These are phyloP conservation scores for Dipodascopsis uninucleata DNA, from an alignment of 805 yeast genomes.

Conservation along the genomic window DNA sequence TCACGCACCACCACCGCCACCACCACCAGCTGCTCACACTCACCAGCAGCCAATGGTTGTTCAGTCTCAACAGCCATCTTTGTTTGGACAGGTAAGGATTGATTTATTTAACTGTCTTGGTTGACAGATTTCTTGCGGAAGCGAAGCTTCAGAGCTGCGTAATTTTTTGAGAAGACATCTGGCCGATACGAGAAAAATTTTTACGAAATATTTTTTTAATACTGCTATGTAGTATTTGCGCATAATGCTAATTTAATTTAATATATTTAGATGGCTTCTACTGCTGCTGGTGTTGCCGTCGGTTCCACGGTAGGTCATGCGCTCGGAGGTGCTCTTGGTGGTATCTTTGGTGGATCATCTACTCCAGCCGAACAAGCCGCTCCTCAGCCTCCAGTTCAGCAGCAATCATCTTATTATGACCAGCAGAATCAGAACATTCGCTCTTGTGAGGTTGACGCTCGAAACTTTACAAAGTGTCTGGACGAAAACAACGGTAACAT, in stretches of 20 bases:
- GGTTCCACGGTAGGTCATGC: slow-evolving; percentile 98
- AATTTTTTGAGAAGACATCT: too few relatives aligned
- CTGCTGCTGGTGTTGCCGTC: slow-evolving; percentile 99
- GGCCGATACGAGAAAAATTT: too few relatives aligned
- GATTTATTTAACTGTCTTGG: too few relatives aligned
- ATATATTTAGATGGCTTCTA: slow-evolving; percentile 90
- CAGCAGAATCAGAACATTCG: slow-evolving; percentile 47
- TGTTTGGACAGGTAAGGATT: slow-evolving; percentile 35
- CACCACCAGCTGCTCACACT: slow-evolving; percentile 45
- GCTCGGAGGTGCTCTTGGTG: slow-evolving; percentile 87
- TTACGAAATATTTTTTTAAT: background rate
- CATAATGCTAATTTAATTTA: background rate
- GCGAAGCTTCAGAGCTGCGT: too few relatives aligned
- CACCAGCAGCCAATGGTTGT: slow-evolving; percentile 31
- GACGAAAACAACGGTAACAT: slow-evolving; percentile 92
- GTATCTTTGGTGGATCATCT: slow-evolving; percentile 76
- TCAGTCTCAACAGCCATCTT: slow-evolving; percentile 48
- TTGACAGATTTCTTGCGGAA: too few relatives aligned
- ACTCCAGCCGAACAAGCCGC: slow-evolving; percentile 49
- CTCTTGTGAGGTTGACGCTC: slow-evolving; percentile 88
- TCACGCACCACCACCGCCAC: slow-evolving; percentile 50
- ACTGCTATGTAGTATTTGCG: background rate
- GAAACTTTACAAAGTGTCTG: slow-evolving; percentile 91
- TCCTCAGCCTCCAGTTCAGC: slow-evolving; percentile 40
- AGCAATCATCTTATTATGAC: slow-evolving; percentile 37